A percentile compares a stretch with the other conserved stretches of the same genome.
phyloP scores from a whole-genome alignment of 2,329 filamentous ascomycete species.

The Ceratocystis alfenasii region DNA sequence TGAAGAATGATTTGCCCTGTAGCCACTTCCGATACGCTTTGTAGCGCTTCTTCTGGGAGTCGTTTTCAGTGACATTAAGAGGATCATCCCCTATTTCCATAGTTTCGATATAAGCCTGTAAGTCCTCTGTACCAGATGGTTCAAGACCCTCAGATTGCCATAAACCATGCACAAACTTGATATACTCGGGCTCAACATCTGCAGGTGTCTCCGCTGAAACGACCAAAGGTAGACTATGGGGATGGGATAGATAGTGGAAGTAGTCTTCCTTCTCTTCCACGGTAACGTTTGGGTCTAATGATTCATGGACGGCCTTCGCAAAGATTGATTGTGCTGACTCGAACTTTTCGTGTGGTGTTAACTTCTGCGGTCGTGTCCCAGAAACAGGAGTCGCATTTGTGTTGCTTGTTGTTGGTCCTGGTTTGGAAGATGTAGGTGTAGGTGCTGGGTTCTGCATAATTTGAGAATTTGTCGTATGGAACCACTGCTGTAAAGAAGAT shows the following conservation, averaged over 20 bases:
- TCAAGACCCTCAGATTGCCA: constrained; percentile 50
- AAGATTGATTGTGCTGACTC: constrained; percentile 81
- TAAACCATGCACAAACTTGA: constrained; percentile 65
- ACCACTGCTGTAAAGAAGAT: constrained; percentile 49
- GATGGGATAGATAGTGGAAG: constrained; percentile 75
- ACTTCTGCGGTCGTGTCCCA: not conserved
- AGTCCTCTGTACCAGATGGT: constrained; percentile 26
- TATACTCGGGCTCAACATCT: constrained; percentile 55
- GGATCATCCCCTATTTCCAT: constrained; percentile 68
- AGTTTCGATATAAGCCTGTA: constrained; percentile 59
- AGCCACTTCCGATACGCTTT: constrained; percentile 96
- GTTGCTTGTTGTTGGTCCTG: constrained; percentile 31
- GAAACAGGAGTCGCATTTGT: constrained; percentile 22
- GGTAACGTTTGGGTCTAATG: constrained; percentile 72
- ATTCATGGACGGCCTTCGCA: constrained; percentile 71
- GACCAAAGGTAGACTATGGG: constrained; percentile 76
- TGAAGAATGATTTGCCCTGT: constrained; percentile 87
- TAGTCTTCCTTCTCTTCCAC: constrained; percentile 74
- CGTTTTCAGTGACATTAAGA: constrained; percentile 76
- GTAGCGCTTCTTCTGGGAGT: constrained; percentile 83
- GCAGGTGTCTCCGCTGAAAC: constrained; percentile 55
- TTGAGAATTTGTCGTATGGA: constrained; percentile 26
- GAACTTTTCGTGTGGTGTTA: constrained; percentile 48
- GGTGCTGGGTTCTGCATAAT: not conserved
- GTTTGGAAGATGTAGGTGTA: not conserved